These are phyloP conservation scores for Huntiella omanensis DNA, from an alignment of 2,329 filamentous ascomycete genomes.

Conservation along the genomic window DNA sequence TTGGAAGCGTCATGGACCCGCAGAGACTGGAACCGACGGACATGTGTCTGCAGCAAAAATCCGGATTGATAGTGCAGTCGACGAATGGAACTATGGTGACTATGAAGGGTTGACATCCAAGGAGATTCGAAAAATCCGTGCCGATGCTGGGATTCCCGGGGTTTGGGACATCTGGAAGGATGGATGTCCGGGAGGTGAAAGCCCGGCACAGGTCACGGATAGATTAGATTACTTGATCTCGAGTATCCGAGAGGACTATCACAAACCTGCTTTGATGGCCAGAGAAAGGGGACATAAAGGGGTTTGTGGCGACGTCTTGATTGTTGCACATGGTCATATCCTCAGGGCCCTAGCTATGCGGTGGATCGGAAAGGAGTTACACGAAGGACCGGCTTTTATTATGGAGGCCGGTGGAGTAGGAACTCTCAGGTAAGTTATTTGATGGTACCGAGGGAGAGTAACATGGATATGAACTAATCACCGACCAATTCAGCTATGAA, in stretches of 20 bases:
- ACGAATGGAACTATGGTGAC: slow-evolving; percentile 76
- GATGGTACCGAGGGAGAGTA: slow-evolving; percentile 64
- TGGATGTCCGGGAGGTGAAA: slow-evolving; percentile 69
- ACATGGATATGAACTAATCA: slow-evolving; percentile 31
- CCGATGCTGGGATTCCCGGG: slow-evolving; percentile 34
- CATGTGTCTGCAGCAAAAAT: slow-evolving; percentile 38
- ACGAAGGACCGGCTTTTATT: slow-evolving; percentile 59
- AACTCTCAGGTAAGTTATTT: slow-evolving; percentile 43
- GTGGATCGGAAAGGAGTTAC: slow-evolving; percentile 58
- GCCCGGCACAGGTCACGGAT: slow-evolving; percentile 50
- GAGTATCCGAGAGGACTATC: slow-evolving; percentile 51
- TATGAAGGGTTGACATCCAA: slow-evolving; percentile 65
- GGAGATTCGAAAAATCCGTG: slow-evolving; percentile 43
- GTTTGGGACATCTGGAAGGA: slow-evolving; percentile 81
- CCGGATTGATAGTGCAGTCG: slow-evolving; percentile 51
- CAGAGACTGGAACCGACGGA: slow-evolving; percentile 16
- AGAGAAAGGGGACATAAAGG: not conserved
- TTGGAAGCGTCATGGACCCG: slow-evolving; percentile 37
- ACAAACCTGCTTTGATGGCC: slow-evolving; percentile 35
- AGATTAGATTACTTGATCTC: slow-evolving; percentile 59
- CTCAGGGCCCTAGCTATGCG: slow-evolving; percentile 72
- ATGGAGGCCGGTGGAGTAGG: slow-evolving; percentile 80
- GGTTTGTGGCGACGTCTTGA: slow-evolving; percentile 23
- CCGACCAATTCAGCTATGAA: slow-evolving; percentile 41
- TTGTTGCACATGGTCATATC: slow-evolving; percentile 85